Percentiles rank a stretch among this genome's conserved stretches.
Conservation (phyloP, 768 basidiomycete species). For the Leccinum sublutescens region DNA sequence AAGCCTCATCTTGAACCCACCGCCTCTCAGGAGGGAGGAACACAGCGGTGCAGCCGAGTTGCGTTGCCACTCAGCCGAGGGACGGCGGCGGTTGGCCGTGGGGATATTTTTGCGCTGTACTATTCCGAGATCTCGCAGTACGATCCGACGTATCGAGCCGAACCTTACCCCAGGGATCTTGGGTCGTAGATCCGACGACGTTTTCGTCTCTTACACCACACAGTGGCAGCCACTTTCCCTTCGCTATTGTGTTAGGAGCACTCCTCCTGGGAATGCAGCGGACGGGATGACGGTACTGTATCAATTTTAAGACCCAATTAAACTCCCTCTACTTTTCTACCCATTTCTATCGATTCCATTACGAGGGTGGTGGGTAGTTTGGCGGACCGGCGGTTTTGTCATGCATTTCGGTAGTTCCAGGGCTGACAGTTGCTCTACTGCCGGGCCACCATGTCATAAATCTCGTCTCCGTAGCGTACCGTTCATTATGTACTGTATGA, state of each 20-base stretch:
- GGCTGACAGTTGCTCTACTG: background rate
- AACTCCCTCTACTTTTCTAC: conserved; percentile 4
- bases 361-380: conserved; percentile 13
- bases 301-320: background rate
- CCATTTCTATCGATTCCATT: conserved; percentile 19
- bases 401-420: conserved; percentile 8
- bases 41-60: conserved; percentile 13
- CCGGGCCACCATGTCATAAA: background rate
- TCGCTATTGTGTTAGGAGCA: background rate
- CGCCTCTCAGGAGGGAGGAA: conserved; percentile 1
- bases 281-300: background rate
- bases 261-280: background rate
- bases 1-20: conserved; percentile 4
- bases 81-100: conserved; percentile 11
- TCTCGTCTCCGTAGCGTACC: background rate
- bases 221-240: background rate
- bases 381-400: conserved; percentile 21
- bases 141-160: conserved; percentile 8
- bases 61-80: conserved; percentile 7
- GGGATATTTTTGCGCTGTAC: conserved; percentile 1
- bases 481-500: conserved; percentile 16
- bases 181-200: conserved; percentile 19
- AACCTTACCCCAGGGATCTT: conserved; percentile 12
- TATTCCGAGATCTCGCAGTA: conserved; percentile 18
- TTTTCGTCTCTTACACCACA: conserved; percentile 2